Conservation (phyloP, 2,329 filamentous ascomycete species). For the Monosporascus sp. region DNA sequence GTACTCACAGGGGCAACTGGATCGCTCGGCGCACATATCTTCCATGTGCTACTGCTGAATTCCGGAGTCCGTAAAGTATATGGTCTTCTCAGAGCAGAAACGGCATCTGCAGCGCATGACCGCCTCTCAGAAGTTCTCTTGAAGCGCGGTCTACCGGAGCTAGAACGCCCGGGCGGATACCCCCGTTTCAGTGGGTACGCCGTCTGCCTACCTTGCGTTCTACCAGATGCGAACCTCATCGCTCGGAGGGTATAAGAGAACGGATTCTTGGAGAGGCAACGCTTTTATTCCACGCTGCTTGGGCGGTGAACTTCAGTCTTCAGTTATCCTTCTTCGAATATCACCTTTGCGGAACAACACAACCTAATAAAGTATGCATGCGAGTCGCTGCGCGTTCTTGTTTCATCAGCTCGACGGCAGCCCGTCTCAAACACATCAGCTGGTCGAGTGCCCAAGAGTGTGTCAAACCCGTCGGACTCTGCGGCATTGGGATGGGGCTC, state of each 20-base stretch:
- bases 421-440: slow-evolving; percentile 9
- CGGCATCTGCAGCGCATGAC: slow-evolving; percentile 32
- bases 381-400: slow-evolving; percentile 11
- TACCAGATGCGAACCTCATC: slow-evolving; percentile 42
- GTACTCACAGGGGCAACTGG: slow-evolving; percentile 24
- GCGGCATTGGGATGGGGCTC: slow-evolving; percentile 48
- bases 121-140: slow-evolving; percentile 40
- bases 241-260: slow-evolving; percentile 35
- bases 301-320: slow-evolving; percentile 61
- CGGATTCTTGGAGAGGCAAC: slow-evolving; percentile 37
- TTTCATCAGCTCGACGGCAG: slow-evolving; percentile 23
- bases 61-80: slow-evolving; percentile 40
- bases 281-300: slow-evolving; percentile 57
- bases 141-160: slow-evolving; percentile 16
- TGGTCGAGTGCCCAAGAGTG: slow-evolving; percentile 33
- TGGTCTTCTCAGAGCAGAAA: slow-evolving; percentile 50
- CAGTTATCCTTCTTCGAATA: slow-evolving; percentile 49
- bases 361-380: slow-evolving; percentile 41
- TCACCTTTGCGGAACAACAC: slow-evolving; percentile 42
- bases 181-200: slow-evolving; percentile 30
- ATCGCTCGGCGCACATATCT: slow-evolving; percentile 43
- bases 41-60: slow-evolving; percentile 36
- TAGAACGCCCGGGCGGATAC: slow-evolving; percentile 19
- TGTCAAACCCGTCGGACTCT: slow-evolving; percentile 36
- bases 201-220: slow-evolving; percentile 39